Conservation (phyloP, 805 yeast genomes). For the Suhomyces sp. region DNA sequence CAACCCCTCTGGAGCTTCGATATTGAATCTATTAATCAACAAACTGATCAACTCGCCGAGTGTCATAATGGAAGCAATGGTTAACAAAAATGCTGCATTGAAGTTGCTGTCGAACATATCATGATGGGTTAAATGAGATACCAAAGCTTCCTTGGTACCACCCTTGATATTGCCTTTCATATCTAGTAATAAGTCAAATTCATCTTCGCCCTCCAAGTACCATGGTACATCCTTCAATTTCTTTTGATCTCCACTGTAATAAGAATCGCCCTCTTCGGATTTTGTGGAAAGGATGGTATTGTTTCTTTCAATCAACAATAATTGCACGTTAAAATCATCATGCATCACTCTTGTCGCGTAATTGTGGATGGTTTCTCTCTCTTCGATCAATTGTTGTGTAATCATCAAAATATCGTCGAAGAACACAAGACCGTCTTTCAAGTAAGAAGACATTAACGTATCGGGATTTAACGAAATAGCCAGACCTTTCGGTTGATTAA, state of each 20-base stretch:
- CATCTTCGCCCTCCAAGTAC: constrained; percentile 70
- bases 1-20: constrained; percentile 83
- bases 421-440: constrained; percentile 34
- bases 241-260: constrained; percentile 32
- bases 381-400: constrained; percentile 62
- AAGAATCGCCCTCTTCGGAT: constrained; percentile 35
- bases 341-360: constrained; percentile 79
- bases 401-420: constrained; percentile 35
- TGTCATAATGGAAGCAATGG: constrained; percentile 72
- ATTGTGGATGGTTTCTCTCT: constrained; percentile 65
- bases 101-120: constrained; percentile 58
- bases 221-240: constrained; percentile 54
- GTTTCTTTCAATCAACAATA: constrained; percentile 48
- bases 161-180: constrained; percentile 74
- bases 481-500: constrained; percentile 34
- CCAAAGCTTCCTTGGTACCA: constrained; percentile 73
- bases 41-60: constrained; percentile 58
- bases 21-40: constrained; percentile 61
- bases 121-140: constrained; percentile 80
- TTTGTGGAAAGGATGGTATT: constrained; percentile 37
- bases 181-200: constrained; percentile 54
- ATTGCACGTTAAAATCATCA: constrained; percentile 61
- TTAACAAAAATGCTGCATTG: constrained; percentile 65
- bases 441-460: constrained; percentile 35
- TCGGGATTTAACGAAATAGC: constrained; percentile 40